Base-by-base conservation (phyloP, 768 basidiomycete genomes). In the Kwoniella botswanensis region DNA sequence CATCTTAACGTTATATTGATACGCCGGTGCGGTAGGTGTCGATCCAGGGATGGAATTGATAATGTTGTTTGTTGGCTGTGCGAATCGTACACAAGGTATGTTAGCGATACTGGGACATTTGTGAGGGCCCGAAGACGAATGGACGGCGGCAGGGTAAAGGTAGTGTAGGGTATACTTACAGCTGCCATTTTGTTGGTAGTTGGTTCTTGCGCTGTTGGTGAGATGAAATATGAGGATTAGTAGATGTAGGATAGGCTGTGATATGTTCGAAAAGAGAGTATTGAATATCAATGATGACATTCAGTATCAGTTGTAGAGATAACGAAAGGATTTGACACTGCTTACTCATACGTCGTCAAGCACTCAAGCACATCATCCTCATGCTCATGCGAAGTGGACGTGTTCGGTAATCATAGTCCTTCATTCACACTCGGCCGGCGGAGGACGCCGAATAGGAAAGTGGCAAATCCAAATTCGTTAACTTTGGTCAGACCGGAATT, bases 1-100 rank as follows among this genome's bases (percentile, higher is more conserved):
- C 84, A 84, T 84, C 59, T 71, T 81, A 60, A 84, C 82, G 21
- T 79, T 68, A 69, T 82, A 84, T 56, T 73, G 67, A 65, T 81
- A 82, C 24, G 80, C 80, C 3, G 82, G 81, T 55, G 71, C 77
- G 26, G 76, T 73, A 3, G 76, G 76, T 17, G 44, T 44, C 4
- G 59, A 57, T 3, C 56, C 64, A 5, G 70, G 64, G 15, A 53
- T 54, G 18, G 70, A 65, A 29, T 61, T 65, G 57, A 71, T 71
- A 11, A 65, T 53, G n/a, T 55, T 67, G 42, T 61, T 61, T 64
- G 50, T 50, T 24, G 63, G 53, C 63, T 64, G 11, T 26, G 12
- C 0, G 1, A 35, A 7, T 35, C 6, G 3, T 7, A 35, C 35
- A 13, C 57, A 35, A 58, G 46, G 46, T 17, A 11, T 50, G 46